Conservation (phyloP, 2,329 filamentous ascomycete species). For the Alternaria sp. region DNA sequence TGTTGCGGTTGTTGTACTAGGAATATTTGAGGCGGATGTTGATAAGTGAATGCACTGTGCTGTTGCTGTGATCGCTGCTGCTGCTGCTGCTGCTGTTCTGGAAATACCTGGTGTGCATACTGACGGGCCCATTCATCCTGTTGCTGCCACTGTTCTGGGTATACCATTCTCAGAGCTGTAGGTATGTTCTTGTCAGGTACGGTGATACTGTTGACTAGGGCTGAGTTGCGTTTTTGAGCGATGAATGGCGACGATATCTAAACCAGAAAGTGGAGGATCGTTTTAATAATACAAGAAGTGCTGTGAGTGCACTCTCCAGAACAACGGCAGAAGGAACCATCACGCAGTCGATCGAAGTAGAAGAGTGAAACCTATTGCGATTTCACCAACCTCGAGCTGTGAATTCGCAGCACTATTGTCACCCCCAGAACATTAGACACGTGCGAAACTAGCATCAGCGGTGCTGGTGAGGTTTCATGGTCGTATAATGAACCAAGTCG, state of each 20-base stretch:
- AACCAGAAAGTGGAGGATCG: not conserved
- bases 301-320: not conserved
- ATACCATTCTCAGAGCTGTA: not conserved
- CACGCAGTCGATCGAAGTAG: not conserved
- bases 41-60: not conserved
- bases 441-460: not conserved
- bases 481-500: not conserved
- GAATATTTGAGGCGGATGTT: accelerated
- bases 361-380: not conserved
- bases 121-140: not conserved
- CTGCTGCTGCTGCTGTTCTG: not conserved
- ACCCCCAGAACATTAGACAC: not conserved
- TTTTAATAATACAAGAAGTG: not conserved
- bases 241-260: not conserved
- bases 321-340: not conserved
- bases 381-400: not conserved
- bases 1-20: not conserved
- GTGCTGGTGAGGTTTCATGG: not conserved
- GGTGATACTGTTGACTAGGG: not conserved
- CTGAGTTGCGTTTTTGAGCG: not conserved
- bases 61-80: too few species aligned
- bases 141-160: not conserved
- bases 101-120: not conserved
- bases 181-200: not conserved
- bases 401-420: not conserved